Conservation (phyloP, 345 rosid genomes). For the Citrus glauca region DNA sequence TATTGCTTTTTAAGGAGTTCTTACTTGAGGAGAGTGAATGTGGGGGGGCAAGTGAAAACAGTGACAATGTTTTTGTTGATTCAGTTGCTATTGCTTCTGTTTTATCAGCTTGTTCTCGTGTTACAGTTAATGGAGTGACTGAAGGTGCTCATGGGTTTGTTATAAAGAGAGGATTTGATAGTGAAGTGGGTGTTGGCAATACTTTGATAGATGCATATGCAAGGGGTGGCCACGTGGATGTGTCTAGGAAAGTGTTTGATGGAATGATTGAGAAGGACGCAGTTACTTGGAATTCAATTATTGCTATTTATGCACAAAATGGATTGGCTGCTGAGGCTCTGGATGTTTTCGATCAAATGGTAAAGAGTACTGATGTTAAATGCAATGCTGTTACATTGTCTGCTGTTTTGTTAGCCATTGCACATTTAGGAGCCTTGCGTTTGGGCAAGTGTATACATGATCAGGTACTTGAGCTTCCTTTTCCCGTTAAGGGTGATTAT, state of each 20-base stretch:
- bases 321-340: constrained; percentile 65
- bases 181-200: constrained; percentile 53
- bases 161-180: constrained; percentile 60
- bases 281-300: constrained; percentile 78
- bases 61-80: constrained; percentile 40
- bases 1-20: constrained; percentile 65
- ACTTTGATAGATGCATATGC: constrained; percentile 81
- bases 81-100: constrained; percentile 65
- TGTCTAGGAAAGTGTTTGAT: constrained; percentile 66
- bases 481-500: not conserved
- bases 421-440: constrained; percentile 63
- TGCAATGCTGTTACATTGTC: constrained; percentile 72
- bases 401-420: constrained; percentile 61
- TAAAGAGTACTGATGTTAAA: constrained; percentile 31
- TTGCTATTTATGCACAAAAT: constrained; percentile 67
- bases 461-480: constrained; percentile 44
- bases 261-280: constrained; percentile 54
- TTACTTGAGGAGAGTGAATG: constrained; percentile 43
- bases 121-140: constrained; percentile 40
- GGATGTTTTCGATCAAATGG: constrained; percentile 46
- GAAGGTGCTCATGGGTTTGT: constrained; percentile 59
- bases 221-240: constrained; percentile 45
- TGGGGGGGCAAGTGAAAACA: constrained; percentile 7
- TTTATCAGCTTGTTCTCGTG: constrained; percentile 71
- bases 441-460: constrained; percentile 69